Percentiles rank a stretch among this genome's conserved stretches.
These are phyloP conservation scores for Pichia manshurica DNA, from an alignment of 805 yeast species.

Conservation along the genomic window DNA sequence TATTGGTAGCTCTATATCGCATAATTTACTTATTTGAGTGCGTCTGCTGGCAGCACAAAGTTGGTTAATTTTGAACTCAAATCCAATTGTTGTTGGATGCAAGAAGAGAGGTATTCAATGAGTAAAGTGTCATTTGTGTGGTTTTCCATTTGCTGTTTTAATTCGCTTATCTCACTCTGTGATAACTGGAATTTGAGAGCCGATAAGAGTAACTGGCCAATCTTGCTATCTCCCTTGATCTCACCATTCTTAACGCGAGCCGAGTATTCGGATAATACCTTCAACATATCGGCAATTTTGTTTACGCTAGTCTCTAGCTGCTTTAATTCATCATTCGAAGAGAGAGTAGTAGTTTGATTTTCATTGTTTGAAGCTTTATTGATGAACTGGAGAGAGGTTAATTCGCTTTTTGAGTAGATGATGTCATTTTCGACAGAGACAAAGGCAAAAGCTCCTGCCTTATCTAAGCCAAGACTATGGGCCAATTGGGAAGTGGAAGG, in stretches of 20 bases:
- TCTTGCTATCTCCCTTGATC: conserved; percentile 45
- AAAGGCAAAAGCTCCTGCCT: conserved; percentile 53
- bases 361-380: conserved; percentile 34
- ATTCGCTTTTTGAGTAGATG: conserved; percentile 52
- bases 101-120: conserved; percentile 76
- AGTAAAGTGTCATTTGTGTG: conserved; percentile 77
- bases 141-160: conserved; percentile 56
- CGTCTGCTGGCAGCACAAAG: conserved; percentile 34
- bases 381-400: conserved; percentile 46
- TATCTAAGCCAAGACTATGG: conserved; percentile 34
- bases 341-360: conserved; percentile 29
- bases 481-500: conserved; percentile 37
- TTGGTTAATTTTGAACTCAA: conserved; percentile 70
- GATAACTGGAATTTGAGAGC: conserved; percentile 48
- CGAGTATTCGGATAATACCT: conserved; percentile 44
- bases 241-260: conserved; percentile 37
- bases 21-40: conserved; percentile 20
- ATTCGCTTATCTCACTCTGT: conserved; percentile 44
- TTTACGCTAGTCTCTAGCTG: conserved; percentile 42
- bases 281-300: conserved; percentile 42
- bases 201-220: conserved; percentile 63
- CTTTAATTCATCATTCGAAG: conserved; percentile 38
- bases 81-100: conserved; percentile 80
- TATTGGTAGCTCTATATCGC: neutral
- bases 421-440: conserved; percentile 69